Evolutionary conservation across 371 early-diverging fungal species (phyloP), one percentile per base, ranked within the genome.

Genomic region (Rhizopus delemar): DNA sequence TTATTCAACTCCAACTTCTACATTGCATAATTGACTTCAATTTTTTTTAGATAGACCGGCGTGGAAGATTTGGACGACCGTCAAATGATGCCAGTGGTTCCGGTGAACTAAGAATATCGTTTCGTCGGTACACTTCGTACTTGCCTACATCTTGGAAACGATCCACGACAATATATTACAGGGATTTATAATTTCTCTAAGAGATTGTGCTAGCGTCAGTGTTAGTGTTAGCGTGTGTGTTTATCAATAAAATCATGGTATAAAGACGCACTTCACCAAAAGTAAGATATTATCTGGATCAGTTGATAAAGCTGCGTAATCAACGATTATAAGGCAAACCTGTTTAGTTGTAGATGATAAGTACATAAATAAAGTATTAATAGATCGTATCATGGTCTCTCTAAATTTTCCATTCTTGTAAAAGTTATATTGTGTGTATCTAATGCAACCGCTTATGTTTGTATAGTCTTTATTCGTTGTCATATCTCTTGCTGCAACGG

Each of bases 61-160:
- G 41, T 54, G 41, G 54, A 54, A 54, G 54, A 43, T 39, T 54
- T 54, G 54, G 54, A 41, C 41, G 54, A 41, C 54, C 43, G 54
- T 54, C 54, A 54, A 54, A 54, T 41, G 43, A 16, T 41, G 39
- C 54, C 39, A 41, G 41, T 54, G 43, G 29, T 43, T 43, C 54
- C 2, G 41, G 54, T 54, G 39, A 3, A 43, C 41, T 54, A 54
- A 54, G 54, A 54, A 57, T 57, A 28, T 49, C 15, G 41, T 57
- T 57, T 57, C 51, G 58, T 50, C 16, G 39, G 16, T 51, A 57
- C 41, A 57, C 58, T 57, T 50, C 51, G 51, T 57, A 50, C 58
- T 57, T 57, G 39, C 58, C 41, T 57, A 51, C 58, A 57, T 57
- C 58, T 51, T 57, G 50, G 41, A 57, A 57, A 57, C 58, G 51